Conservation (phyloP, 1,139 yeast genomes). For the Scheffersomyces insectosa region DNA sequence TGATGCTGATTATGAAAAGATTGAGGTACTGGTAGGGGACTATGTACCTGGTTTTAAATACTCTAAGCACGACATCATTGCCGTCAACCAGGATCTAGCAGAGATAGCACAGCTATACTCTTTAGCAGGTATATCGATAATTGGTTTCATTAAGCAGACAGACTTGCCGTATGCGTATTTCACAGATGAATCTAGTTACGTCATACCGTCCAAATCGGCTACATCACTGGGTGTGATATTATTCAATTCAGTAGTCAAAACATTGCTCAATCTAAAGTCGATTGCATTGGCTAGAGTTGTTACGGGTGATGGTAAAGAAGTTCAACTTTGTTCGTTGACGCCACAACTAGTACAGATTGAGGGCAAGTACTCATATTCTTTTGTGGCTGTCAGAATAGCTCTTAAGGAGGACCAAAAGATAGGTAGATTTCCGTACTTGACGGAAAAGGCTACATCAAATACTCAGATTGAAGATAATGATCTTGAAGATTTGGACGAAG, state of each 20-base stretch:
- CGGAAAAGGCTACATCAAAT: conserved; percentile 19
- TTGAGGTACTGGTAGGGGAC: conserved; percentile 13
- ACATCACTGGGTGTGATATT: conserved; percentile 39
- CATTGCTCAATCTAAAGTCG: conserved; percentile 49
- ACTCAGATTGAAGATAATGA: conserved; percentile 5
- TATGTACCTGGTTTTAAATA: conserved; percentile 56
- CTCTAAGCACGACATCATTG: conserved; percentile 53
- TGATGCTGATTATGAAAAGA: conserved; percentile 23
- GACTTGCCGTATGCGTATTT: conserved; percentile 59
- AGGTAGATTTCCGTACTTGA: conserved; percentile 58
- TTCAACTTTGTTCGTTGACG: conserved; percentile 56
- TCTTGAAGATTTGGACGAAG: conserved; percentile 6
- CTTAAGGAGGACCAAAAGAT: conserved; percentile 75
- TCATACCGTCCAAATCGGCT: conserved; percentile 47
- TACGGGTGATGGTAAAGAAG: conserved; percentile 44
- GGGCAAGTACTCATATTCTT: conserved; percentile 23
- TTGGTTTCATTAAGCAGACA: conserved; percentile 55
- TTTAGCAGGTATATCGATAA: conserved; percentile 56
- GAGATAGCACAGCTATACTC: conserved; percentile 44
- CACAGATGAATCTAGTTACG: conserved; percentile 58
- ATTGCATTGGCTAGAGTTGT: conserved; percentile 67
- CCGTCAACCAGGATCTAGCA: conserved; percentile 40
- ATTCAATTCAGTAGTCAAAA: conserved; percentile 55
- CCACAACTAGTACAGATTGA: conserved; percentile 38
- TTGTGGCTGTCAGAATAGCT: conserved; percentile 57